Evolutionary conservation across 345 rosid genomes (phyloP), one percentile per base, ranked within the genome.

Genomic region (Geranium rotundifolium): DNA sequence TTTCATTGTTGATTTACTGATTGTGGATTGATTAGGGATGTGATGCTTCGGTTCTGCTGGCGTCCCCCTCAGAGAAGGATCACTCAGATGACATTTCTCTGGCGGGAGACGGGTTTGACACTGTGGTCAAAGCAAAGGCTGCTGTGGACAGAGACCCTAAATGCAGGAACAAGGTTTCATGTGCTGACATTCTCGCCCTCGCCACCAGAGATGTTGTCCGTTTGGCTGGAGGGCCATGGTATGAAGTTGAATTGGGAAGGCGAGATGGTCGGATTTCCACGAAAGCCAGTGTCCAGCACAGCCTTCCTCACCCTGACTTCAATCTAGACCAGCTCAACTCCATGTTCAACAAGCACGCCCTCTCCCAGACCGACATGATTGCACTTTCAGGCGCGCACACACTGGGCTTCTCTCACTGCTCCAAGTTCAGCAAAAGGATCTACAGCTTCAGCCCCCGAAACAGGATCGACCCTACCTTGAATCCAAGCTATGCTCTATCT

Each of bases 331-430:
- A 89, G 68, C 90, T 91, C 49, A 89, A 82, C 59, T 8, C 77
- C n/a, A 65, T 86, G 82, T 91, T 91, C 62, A 65, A 75, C 57
- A 54, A 67, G 4, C 80, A 78, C 61, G 88, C 86, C 34, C 89
- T 91, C 58, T 15, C 65, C 56, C 98, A 89, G 63, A 82, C 90
- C 14, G 96, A 91, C 29, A 80, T 91, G 95, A 72, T 91, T 17
- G 98, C 98, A 0, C 75, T 91, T 29, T 91, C 98, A 65, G 97
- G 88, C 57, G 96, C 86, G 13, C 98, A 91, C 55, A 86, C 89
- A 2, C 1, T 86, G 4, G 96, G 98, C 17, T 85, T 89, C 69
- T 69, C 98, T 14, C 98, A 91, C 59, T 91, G 98, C 63, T 65
- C 79, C 62, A 74, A 70, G 41, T 81, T 91, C 80, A 73, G 87